Evolutionary conservation across 2,329 filamentous ascomycete species (phyloP).

Genomic region (Colletotrichum brevisporum): DNA sequence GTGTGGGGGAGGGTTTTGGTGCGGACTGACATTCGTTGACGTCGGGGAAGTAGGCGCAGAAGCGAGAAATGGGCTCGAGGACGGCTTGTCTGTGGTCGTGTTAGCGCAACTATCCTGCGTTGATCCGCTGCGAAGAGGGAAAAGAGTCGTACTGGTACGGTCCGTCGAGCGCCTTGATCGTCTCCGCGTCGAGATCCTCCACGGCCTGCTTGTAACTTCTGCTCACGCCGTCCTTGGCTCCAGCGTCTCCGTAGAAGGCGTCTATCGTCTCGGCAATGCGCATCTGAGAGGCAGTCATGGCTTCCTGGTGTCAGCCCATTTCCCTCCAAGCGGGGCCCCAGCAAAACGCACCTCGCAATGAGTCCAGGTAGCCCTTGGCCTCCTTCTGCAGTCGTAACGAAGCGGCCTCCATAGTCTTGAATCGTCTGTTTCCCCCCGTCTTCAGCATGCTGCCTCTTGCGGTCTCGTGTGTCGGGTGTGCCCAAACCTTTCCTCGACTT

Average conservation of each 20-base stretch:
- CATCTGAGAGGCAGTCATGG: slow-evolving; percentile 99
- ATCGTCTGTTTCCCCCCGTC: slow-evolving; percentile 73
- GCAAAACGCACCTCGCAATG: slow-evolving; percentile 78
- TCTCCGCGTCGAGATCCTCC: slow-evolving; percentile 96
- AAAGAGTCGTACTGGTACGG: slow-evolving; percentile 78
- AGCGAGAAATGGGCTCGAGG: slow-evolving; percentile 93
- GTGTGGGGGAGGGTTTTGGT: neutral
- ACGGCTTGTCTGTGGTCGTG: slow-evolving; percentile 79
- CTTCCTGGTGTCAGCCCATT: slow-evolving; percentile 58
- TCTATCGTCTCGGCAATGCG: slow-evolving; percentile 99
- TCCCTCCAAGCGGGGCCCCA: neutral
- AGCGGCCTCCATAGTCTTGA: slow-evolving; percentile 97
- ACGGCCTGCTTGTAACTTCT: slow-evolving; percentile 98
- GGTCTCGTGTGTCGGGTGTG: neutral
- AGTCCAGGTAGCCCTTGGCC: slow-evolving; percentile 97
- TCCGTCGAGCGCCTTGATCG: slow-evolving; percentile 97
- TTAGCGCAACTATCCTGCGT: slow-evolving; percentile 35
- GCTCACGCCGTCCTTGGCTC: slow-evolving; percentile 94
- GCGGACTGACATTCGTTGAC: slow-evolving; percentile 87
- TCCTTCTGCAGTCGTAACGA: slow-evolving; percentile 95
- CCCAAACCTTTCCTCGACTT: slow-evolving; percentile 88
- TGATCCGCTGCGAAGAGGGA: too few relatives aligned
- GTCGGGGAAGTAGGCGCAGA: slow-evolving; percentile 98
- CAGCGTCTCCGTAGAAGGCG: slow-evolving; percentile 97
- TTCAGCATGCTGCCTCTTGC: slow-evolving; percentile 38